Conservation (phyloP, 179 eudicot species). For the Nepenthes alata region DNA sequence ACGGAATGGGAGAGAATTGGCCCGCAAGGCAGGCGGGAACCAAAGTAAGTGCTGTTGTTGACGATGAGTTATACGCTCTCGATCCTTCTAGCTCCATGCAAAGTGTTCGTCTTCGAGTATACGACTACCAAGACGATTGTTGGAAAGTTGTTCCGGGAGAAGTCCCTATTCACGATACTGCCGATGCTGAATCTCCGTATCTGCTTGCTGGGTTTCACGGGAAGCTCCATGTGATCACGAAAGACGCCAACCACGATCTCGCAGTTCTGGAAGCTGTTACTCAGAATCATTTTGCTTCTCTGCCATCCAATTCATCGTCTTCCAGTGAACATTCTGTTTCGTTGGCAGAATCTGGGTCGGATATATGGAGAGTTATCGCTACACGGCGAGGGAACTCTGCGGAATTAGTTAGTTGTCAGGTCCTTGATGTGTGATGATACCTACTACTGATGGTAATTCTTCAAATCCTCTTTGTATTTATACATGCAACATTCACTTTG, state of each 20-base stretch:
- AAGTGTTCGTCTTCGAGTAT: constrained; percentile 60
- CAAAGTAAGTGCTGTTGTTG: constrained; percentile 65
- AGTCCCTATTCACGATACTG: constrained; percentile 49
- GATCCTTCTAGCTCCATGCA: constrained; percentile 64
- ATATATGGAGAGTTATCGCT: constrained; percentile 53
- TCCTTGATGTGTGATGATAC: constrained; percentile 16
- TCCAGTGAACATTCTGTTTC: constrained; percentile 17
- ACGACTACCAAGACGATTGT: constrained; percentile 56
- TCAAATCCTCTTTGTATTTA: too few relatives aligned
- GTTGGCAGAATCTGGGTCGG: constrained; percentile 14
- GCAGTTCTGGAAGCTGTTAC: constrained; percentile 49
- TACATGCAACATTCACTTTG: too few relatives aligned
- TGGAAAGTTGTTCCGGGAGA: constrained; percentile 69
- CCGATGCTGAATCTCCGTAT: constrained; percentile 80
- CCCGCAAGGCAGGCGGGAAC: constrained; percentile 98
- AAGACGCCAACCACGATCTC: constrained; percentile 45
- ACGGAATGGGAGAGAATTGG: constrained; percentile 98
- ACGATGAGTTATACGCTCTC: constrained; percentile 64
- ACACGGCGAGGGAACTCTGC: constrained; percentile 39
- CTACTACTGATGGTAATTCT: neutral
- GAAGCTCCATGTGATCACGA: constrained; percentile 74
- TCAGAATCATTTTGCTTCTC: constrained; percentile 12
- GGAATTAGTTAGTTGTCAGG: constrained; percentile 70
- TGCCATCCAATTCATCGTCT: constrained; percentile 15
- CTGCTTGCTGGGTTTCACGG: constrained; percentile 65